Percentiles rank a stretch among this genome's conserved stretches.
phyloP scores from a whole-genome alignment of 768 basidiomycete genomes.

The Pleurotus djamor region DNA sequence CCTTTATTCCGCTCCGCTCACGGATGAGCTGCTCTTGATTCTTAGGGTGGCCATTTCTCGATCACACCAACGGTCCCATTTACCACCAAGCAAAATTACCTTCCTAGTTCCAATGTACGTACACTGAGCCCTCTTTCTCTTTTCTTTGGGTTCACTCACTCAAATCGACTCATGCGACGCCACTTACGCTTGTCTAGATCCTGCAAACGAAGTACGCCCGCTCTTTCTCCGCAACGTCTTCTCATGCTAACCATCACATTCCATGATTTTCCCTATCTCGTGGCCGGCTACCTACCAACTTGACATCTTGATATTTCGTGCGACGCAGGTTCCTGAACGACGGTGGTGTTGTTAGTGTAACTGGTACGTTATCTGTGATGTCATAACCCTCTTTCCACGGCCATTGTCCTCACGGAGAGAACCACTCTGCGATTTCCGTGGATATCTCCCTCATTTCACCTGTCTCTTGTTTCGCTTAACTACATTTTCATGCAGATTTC shows the following conservation, averaged over 20 bases:
- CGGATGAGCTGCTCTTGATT: neutral
- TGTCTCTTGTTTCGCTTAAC: neutral
- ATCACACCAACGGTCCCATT: conserved; percentile 73
- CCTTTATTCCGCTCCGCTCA: neutral
- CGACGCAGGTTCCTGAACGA: conserved; percentile 69
- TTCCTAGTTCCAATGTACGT: conserved; percentile 77
- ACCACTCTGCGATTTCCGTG: neutral
- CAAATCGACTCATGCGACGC: neutral
- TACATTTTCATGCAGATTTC: conserved; percentile 49
- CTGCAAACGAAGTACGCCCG: conserved; percentile 69
- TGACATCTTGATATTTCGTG: too few relatives aligned
- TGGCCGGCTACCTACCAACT: too few relatives aligned
- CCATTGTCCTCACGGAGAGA: neutral
- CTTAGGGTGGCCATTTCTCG: conserved; percentile 86
- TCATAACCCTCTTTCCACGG: neutral
- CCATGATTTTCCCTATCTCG: neutral
- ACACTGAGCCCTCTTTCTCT: neutral
- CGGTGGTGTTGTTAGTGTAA: conserved; percentile 80
- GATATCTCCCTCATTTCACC: neutral
- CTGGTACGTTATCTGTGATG: conserved; percentile 44
- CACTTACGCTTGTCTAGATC: conserved; percentile 40
- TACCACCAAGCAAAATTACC: conserved; percentile 78
- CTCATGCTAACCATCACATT: neutral
- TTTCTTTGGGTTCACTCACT: neutral
- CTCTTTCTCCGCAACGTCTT: neutral